A percentile compares a stretch with the other conserved stretches of the same genome.
Evolutionary conservation across 2,329 filamentous ascomycete species (phyloP).

Genomic region (Tothia fuscella): DNA sequence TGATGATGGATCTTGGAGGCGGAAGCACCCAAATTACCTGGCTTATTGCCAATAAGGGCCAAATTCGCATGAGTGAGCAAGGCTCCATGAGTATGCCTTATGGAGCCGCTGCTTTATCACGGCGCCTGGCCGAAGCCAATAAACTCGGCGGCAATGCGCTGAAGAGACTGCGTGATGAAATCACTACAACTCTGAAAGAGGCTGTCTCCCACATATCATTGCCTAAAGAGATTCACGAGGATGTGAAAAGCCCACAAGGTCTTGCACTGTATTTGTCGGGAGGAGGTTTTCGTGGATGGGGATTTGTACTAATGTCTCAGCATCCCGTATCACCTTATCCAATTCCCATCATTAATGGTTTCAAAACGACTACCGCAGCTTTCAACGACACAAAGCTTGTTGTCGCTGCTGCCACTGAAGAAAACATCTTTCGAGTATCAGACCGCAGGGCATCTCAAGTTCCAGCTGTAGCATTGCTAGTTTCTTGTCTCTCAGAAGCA

Average conservation of each 20-base stretch:
- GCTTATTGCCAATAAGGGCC: conserved; percentile 42
- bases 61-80: conserved; percentile 37
- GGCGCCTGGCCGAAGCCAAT: conserved; percentile 37
- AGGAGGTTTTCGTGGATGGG: conserved; percentile 83
- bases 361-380: conserved; percentile 48
- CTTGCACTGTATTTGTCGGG: conserved; percentile 76
- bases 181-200: conserved; percentile 44
- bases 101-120: conserved; percentile 54
- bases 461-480: conserved; percentile 67
- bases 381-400: conserved; percentile 47
- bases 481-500: conserved; percentile 59
- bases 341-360: conserved; percentile 71
- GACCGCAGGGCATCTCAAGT: conserved; percentile 69
- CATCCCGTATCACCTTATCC: conserved; percentile 70
- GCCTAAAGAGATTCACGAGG: conserved; percentile 38
- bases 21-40: conserved; percentile 60
- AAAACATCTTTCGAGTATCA: conserved; percentile 57
- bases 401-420: conserved; percentile 25
- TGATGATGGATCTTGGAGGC: conserved; percentile 81
- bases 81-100: conserved; percentile 57
- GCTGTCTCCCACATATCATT: conserved; percentile 48
- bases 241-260: conserved; percentile 33
- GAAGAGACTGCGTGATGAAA: conserved; percentile 28
- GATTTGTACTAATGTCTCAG: conserved; percentile 74
- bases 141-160: conserved; percentile 19